A percentile compares a stretch with the other conserved stretches of the same genome.
Evolutionary conservation across 352 stramenopile genomes (phyloP).

Genomic region (Aphanomyces invadans): DNA sequence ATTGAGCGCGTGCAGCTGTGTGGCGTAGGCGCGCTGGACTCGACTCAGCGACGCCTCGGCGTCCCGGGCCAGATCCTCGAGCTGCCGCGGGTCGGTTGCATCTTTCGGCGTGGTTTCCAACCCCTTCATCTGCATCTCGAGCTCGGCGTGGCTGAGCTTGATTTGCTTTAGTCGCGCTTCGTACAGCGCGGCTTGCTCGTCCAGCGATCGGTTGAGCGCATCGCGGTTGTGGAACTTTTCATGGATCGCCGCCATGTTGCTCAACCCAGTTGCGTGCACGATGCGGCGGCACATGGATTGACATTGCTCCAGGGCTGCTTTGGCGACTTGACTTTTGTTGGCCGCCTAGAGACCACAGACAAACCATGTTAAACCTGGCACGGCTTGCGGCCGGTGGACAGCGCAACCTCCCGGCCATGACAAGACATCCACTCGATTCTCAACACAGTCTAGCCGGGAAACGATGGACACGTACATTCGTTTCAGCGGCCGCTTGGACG

Average conservation of each 20-base stretch:
- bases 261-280: constrained; percentile 67
- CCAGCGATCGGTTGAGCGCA: constrained; percentile 70
- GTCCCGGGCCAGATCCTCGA: constrained; percentile 64
- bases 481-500: constrained; percentile 22
- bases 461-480: constrained; percentile 11
- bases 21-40: constrained; percentile 54
- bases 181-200: constrained; percentile 77
- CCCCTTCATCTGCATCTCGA: constrained; percentile 59
- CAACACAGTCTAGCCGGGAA: no score
- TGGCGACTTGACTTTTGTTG: constrained; percentile 33
- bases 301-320: constrained; percentile 69
- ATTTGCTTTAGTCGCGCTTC: constrained; percentile 74
- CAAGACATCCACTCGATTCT: no score
- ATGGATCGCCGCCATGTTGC: constrained; percentile 66
- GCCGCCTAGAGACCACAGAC: not conserved
- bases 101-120: constrained; percentile 33
- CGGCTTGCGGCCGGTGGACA: no score
- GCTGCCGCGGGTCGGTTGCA: constrained; percentile 39
- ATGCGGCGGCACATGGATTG: constrained; percentile 80
- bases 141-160: constrained; percentile 54
- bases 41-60: constrained; percentile 61
- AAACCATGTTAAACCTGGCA: not conserved
- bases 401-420: not conserved
- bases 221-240: constrained; percentile 73
- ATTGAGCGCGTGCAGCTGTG: constrained; percentile 61